phyloP scores from a whole-genome alignment of 2,329 filamentous ascomycete genomes.

The Scedosporium dehoogii region DNA sequence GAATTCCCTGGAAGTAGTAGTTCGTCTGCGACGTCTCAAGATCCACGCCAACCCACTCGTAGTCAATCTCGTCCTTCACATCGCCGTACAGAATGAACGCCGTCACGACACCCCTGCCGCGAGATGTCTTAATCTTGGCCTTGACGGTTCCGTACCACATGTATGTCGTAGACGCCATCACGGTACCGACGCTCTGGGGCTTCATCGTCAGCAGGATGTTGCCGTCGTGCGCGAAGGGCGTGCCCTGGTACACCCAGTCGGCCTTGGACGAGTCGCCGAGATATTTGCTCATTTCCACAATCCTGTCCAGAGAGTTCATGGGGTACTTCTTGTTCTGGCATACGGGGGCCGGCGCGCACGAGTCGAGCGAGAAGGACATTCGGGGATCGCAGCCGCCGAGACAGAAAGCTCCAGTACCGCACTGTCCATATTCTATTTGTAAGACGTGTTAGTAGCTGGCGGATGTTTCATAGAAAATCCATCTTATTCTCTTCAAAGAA shows the following conservation, averaged over 20 bases:
- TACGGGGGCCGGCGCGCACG: conserved; percentile 75
- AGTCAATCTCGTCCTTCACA: conserved; percentile 97
- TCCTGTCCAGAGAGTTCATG: conserved; percentile 61
- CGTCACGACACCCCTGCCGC: conserved; percentile 83
- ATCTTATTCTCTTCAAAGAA: no score
- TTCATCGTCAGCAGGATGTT: conserved; percentile 83
- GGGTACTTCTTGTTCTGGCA: conserved; percentile 68
- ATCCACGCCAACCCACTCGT: conserved; percentile 82
- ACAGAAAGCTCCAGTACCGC: conserved; percentile 89
- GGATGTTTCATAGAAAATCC: background rate
- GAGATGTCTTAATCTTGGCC: conserved; percentile 73
- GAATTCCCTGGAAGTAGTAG: conserved; percentile 92
- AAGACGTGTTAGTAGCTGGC: conserved; percentile 4
- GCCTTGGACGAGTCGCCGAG: conserved; percentile 69
- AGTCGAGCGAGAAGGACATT: conserved; percentile 71
- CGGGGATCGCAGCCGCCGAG: conserved; percentile 89
- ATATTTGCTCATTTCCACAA: conserved; percentile 68
- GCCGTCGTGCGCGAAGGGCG: conserved; percentile 56
- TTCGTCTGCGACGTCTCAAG: conserved; percentile 77
- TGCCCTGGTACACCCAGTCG: conserved; percentile 85
- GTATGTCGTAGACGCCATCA: conserved; percentile 74
- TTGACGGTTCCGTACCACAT: conserved; percentile 96
- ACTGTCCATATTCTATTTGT: conserved; percentile 72
- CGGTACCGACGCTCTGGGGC: conserved; percentile 71
- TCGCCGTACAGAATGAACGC: conserved; percentile 94